Percentiles rank a stretch among this genome's conserved stretches.
These are phyloP conservation scores for Eimeria brunetti DNA, from an alignment of 169 alveolate genomes.

Conservation along the genomic window DNA sequence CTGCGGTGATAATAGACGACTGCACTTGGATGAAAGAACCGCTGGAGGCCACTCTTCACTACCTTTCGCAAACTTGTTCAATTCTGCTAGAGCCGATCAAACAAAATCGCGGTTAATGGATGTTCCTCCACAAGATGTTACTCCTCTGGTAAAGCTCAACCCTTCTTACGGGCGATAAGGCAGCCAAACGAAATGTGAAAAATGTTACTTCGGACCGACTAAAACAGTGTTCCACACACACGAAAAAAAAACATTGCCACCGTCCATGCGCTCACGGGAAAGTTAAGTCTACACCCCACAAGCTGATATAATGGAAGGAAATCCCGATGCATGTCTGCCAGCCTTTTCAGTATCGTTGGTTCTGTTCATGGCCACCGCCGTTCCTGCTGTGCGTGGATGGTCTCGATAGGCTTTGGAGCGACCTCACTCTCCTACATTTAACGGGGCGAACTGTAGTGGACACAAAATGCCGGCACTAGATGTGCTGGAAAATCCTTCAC, in stretches of 20 bases:
- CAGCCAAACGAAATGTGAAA: background rate
- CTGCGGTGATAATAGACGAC: background rate
- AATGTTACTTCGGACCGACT: background rate
- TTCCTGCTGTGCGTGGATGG: constrained; percentile 5
- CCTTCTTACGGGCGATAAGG: background rate
- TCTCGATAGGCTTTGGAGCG: constrained; percentile 11
- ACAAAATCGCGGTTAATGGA: background rate
- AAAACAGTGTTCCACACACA: background rate
- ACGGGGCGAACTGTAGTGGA: background rate
- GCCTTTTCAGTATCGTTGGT: background rate
- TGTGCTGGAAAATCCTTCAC: background rate
- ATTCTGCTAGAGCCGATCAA: background rate
- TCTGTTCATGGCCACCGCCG: background rate
- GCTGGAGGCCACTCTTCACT: background rate
- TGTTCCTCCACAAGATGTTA: background rate
- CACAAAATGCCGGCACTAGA: background rate
- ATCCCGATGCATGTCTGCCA: background rate
- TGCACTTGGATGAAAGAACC: background rate
- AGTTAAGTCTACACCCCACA: background rate
- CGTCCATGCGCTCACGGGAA: background rate
- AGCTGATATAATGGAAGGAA: too few relatives aligned
- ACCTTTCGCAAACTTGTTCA: background rate
- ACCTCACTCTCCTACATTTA: background rate
- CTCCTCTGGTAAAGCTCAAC: constrained; percentile 16
- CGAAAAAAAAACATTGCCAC: background rate